phyloP scores from a whole-genome alignment of 1,139 yeast species.

The Wickerhamomyces sp. region DNA sequence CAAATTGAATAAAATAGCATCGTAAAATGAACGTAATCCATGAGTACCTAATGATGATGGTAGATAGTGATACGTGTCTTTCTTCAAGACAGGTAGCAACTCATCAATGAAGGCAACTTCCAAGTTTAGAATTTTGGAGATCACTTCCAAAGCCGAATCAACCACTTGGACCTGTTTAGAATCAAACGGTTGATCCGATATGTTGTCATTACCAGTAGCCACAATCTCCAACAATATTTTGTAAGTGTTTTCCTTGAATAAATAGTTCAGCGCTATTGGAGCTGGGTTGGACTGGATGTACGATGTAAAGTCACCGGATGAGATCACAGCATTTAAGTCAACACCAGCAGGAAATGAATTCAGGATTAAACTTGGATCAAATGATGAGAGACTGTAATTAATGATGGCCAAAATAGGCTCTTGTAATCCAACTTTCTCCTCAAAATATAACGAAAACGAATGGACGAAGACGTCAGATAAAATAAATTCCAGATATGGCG shows the following conservation, averaged over 20 bases:
- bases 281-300: constrained; percentile 61
- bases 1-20: constrained; percentile 63
- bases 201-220: constrained; percentile 49
- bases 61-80: constrained; percentile 32
- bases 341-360: constrained; percentile 45
- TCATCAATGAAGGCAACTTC: constrained; percentile 54
- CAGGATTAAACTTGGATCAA: constrained; percentile 60
- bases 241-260: constrained; percentile 57
- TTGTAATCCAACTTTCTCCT: constrained; percentile 46
- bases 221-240: constrained; percentile 51
- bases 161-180: constrained; percentile 33
- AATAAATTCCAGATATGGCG: constrained; percentile 77
- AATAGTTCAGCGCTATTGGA: constrained; percentile 52
- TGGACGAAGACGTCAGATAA: constrained; percentile 59
- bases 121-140: constrained; percentile 44
- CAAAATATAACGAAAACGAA: constrained; percentile 29
- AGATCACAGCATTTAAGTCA: constrained; percentile 46
- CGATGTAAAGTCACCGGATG: constrained; percentile 32
- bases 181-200: constrained; percentile 33
- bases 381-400: constrained; percentile 45
- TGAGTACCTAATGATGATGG: constrained; percentile 54
- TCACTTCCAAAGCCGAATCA: constrained; percentile 34
- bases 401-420: constrained; percentile 47
- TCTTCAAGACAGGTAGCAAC: constrained; percentile 36
- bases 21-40: constrained; percentile 62